Evolutionary conservation across 495 filamentous ascomycete genomes (phyloP), one percentile per base, ranked within the genome.

Genomic region (Rhizodiscina lignyota): DNA sequence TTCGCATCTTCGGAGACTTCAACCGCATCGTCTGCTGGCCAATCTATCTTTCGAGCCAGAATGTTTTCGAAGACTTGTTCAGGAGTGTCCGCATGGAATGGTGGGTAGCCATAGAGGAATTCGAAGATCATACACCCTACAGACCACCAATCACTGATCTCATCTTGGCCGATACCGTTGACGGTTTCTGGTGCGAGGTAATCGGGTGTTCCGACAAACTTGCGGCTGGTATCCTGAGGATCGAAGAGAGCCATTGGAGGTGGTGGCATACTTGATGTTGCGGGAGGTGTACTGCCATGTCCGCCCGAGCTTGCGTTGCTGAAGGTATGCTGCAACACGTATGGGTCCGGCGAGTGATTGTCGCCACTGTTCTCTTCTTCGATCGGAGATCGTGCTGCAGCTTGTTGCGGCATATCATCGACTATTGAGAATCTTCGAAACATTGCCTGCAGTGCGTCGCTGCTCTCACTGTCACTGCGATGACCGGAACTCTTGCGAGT

Each of bases 111-210:
- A 51, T 80, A 96, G 15, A 97, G 61, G 41, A 93, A 94, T 45
- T 97, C 89, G 51, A 94, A 97, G 58, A 96, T 63, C 40, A 97
- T 96, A 48, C 89, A 96, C 2, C 89, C 89, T 30, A 97, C 61
- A 4, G 89, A 96, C 89, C 89, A 97, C 89, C 89, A 97, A 69
- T 97, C 89, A 54, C 89, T 94, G 44, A 85, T 86, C 52, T 96
- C 85, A 52, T 97, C 89, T 57, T 96, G 89, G 0, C 86, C 83
- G 40, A 81, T 69, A 33, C 89, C 89, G 48, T 82, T 85, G 52
- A 97, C 93, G 0, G 89, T 97, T 53, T 97, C 89, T 2, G 89
- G 89, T 2, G 89, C 87, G 13, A 97, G 70, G 55, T 97, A 97
- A 58, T 97, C 89, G 1, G 89, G 89, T 1, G 89, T 97, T 26